Base-by-base conservation (phyloP, 768 basidiomycete species). In the Leccinum boreale region DNA sequence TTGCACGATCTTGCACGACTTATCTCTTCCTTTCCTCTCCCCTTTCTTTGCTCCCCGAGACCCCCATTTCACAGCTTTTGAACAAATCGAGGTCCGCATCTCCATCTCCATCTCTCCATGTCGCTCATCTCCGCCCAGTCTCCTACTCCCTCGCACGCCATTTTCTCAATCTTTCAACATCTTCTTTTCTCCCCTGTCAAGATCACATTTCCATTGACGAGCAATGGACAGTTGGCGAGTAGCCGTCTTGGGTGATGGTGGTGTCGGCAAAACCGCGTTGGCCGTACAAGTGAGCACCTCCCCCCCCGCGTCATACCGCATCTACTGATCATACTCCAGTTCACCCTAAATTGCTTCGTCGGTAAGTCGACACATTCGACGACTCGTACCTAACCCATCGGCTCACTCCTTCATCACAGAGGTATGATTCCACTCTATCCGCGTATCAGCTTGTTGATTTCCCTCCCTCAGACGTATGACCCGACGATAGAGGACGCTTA, bases 401-500 rank as follows among this genome's bases (percentile, higher is more conserved):
- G 26, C 55, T 66, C 49, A 66, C 58, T 36, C 29, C 59, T 55
- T 57, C 39, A 60, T 63, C 49, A 57, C 70, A 89, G 87, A 89
- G 78, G 88, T 87, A 57, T 51, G 78, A 65, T 39, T 46, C 44
- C 29, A 9, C 21, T 52, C 54, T 28, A 63, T 60, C 58, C 23
- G 6, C 45, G 23, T 28, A 28, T 42, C 57, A 58, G 42, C 45
- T 64, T 46, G 29, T 39, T 62, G 24, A 62, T 44, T 50, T 21
- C 36, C 49, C 60, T 55, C 53, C 26, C 4, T 42, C 56, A 96
- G 92, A 93, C 93, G 53, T 98, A 98, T 74, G 94, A 98, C 78
- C 94, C 94, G 57, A 98, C 94, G 66, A 98, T 98, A 84, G 94
- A 98, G 77, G 94, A 97, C 73, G 94, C 94, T 61, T 97, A 98